Percentiles rank a stretch among this genome's conserved stretches.
These are phyloP conservation scores for Panellus pusillus DNA, from an alignment of 768 basidiomycete genomes.

Conservation along the genomic window DNA sequence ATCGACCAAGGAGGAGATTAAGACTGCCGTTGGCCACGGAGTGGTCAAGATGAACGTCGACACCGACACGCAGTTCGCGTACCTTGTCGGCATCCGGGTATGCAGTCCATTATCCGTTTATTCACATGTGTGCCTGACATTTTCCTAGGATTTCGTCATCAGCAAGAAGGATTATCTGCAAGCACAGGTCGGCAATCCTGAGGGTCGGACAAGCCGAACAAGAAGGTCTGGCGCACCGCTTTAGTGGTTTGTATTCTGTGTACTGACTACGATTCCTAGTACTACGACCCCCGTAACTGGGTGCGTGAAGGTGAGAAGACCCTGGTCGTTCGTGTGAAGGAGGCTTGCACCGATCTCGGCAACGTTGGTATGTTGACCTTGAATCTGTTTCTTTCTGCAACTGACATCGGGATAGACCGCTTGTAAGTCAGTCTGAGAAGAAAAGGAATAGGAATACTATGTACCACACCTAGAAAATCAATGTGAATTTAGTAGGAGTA, in stretches of 20 bases:
- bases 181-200: slow-evolving; percentile 95
- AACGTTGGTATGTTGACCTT: no score
- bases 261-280: slow-evolving; percentile 39
- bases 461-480: no score
- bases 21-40: slow-evolving; percentile 85
- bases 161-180: slow-evolving; percentile 87
- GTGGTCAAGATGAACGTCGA: slow-evolving; percentile 99
- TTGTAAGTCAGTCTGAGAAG: no score
- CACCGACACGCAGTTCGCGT: slow-evolving; percentile 93
- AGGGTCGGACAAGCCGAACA: slow-evolving; percentile 98
- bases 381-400: no score
- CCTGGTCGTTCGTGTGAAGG: slow-evolving; percentile 80
- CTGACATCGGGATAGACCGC: no score
- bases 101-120: slow-evolving; percentile 18
- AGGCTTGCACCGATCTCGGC: slow-evolving; percentile 91
- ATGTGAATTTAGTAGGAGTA: no score
- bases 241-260: background rate
- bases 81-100: slow-evolving; percentile 81
- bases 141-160: slow-evolving; percentile 71
- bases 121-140: background rate
- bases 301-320: slow-evolving; percentile 99
- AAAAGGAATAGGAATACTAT: no score
- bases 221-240: slow-evolving; percentile 64
- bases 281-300: slow-evolving; percentile 97
- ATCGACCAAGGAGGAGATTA: slow-evolving; percentile 94